Evolutionary conservation across 1,139 yeast species (phyloP), one percentile per base, ranked within the genome.

Genomic region (Protomyces inouyei): DNA sequence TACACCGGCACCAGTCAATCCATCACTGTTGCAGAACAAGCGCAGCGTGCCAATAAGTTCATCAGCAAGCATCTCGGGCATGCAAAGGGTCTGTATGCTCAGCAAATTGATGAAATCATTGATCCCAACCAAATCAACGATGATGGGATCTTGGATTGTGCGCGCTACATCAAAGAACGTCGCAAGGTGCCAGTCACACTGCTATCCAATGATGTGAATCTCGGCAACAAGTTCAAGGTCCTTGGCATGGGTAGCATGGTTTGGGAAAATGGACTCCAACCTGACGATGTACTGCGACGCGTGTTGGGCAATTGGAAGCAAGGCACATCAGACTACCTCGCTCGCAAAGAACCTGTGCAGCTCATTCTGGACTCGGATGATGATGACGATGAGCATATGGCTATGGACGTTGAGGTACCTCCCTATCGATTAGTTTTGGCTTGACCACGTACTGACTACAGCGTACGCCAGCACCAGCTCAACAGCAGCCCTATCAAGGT

Each of bases 141-240:
- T 73, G 96, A 91, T 71, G 82, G 96, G 0, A 91, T 92, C 67
- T 75, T 91, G 45, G 97, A 92, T 74, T 90, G 97, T 72, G 87
- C 96, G 70, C 71, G 87, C 36, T 91, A 81, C 72, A 85, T 85
- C 67, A 79, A 82, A 67, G 74, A 78, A 25, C 73, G 64, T 67
- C 74, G 73, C 32, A 69, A 71, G 25, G 73, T 76, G 59, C 72
- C 89, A 60, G 86, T 86, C 3, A 81, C 90, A 3, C 74, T 88
- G 38, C 71, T 90, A 61, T 86, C 96, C 0, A 88, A 91, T 73
- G 98, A 92, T 73, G 86, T 85, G 70, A 91, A 91, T 72, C 77
- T 92, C 23, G 89, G 97, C 73, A 75, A 83, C 68, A 88, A 87
- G 73, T 95, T 97, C 0, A 76, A 91, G 61, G 74, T 85, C 18